These are phyloP conservation scores for Neltuma alba DNA, from an alignment of 306 rosid genomes.

Conservation along the genomic window DNA sequence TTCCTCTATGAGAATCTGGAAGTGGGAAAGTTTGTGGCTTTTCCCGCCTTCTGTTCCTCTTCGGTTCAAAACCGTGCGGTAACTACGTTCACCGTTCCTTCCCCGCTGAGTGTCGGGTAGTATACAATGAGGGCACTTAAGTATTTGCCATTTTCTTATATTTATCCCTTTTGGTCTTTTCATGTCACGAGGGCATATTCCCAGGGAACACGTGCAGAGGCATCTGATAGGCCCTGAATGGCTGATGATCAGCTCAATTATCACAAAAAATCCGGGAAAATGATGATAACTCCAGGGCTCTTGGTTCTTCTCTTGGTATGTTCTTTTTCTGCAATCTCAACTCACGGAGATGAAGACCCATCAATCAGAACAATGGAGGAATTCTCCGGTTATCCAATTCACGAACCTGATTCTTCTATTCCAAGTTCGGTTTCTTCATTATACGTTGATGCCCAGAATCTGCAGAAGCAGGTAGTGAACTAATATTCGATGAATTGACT, in stretches of 20 bases:
- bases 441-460: constrained; percentile 59
- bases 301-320: constrained; percentile 36
- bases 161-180: background rate
- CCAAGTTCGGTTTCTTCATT: constrained; percentile 52
- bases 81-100: background rate
- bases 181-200: background rate
- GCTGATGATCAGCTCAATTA: background rate
- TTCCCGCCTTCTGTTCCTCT: constrained; percentile 22
- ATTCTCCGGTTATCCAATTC: constrained; percentile 83
- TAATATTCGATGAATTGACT: background rate
- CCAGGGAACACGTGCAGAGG: constrained; percentile 11
- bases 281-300: constrained; percentile 40
- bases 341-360: constrained; percentile 63
- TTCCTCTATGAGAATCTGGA: background rate
- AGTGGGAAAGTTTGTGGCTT: background rate
- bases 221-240: background rate
- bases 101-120: background rate
- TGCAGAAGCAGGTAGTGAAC: constrained; percentile 73
- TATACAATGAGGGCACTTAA: background rate
- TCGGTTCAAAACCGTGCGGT: background rate
- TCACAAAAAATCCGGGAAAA: constrained; percentile 6
- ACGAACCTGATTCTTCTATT: constrained; percentile 48
- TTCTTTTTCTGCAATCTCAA: constrained; percentile 41
- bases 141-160: background rate
- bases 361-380: constrained; percentile 78